These are phyloP conservation scores for Zopfia rhizophila DNA, from an alignment of 2,329 filamentous ascomycete genomes.

Conservation along the genomic window DNA sequence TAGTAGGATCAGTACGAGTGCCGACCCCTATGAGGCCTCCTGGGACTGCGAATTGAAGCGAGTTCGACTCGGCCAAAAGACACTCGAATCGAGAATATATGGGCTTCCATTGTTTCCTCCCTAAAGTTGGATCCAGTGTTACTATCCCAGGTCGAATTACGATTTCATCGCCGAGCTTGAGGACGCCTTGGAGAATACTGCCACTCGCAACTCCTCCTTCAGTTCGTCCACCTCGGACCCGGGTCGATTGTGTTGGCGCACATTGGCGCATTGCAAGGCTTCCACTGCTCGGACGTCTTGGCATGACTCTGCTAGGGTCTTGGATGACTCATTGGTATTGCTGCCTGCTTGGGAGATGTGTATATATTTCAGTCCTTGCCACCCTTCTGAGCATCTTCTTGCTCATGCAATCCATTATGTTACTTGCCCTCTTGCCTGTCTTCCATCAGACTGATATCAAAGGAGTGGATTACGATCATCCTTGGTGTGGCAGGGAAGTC, in stretches of 20 bases:
- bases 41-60: constrained; percentile 97
- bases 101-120: constrained; percentile 93
- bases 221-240: constrained; percentile 98
- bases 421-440: no score
- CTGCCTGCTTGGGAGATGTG: no score
- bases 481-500: constrained; percentile 93
- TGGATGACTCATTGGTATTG: no score
- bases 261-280: no score
- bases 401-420: no score
- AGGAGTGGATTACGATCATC: constrained; percentile 99
- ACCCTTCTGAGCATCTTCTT: no score
- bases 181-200: constrained; percentile 92
- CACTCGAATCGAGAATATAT: constrained; percentile 96
- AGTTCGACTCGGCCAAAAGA: constrained; percentile 97
- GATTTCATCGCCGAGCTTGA: constrained; percentile 97
- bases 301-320: no score
- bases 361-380: no score
- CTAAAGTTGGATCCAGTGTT: constrained; percentile 90
- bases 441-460: no score
- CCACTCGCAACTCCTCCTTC: constrained; percentile 99
- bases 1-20: constrained; percentile 94
- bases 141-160: constrained; percentile 98
- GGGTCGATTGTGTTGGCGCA: no score
- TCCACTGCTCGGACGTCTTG: no score
- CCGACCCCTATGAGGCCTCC: constrained; percentile 92